phyloP scores from a whole-genome alignment of 495 filamentous ascomycete genomes.

The Neurospora sp. region DNA sequence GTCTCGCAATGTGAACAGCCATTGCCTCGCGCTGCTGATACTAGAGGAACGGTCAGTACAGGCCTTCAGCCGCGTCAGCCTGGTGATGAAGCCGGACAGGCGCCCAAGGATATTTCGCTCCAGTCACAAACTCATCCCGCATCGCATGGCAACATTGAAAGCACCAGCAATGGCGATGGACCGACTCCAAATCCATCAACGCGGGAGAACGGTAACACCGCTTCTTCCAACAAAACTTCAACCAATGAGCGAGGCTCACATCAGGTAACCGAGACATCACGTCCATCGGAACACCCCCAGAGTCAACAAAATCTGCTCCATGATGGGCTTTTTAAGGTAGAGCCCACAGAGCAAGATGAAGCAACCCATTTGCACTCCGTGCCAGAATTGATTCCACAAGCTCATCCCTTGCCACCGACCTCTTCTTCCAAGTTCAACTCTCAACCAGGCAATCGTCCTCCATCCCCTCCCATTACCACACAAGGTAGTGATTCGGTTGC shows the following conservation, averaged over 20 bases:
- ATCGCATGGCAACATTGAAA: background rate
- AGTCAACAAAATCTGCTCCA: background rate
- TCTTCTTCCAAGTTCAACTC: background rate
- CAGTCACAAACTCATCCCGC: background rate
- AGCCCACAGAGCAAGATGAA: background rate
- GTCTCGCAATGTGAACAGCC: background rate
- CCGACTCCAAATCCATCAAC: background rate
- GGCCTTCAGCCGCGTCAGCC: background rate
- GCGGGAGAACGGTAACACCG: background rate
- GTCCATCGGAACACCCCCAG: background rate
- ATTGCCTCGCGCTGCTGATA: background rate
- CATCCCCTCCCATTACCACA: background rate
- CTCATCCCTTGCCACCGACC: background rate
- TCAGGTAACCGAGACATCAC: background rate
- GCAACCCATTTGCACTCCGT: background rate
- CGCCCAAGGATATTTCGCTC: background rate
- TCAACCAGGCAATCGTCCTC: background rate
- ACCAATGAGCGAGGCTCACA: background rate
- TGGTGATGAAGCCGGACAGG: background rate
- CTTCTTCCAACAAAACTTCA: background rate
- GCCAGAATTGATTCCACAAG: background rate
- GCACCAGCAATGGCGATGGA: background rate
- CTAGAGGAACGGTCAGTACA: background rate
- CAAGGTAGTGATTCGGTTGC: background rate
- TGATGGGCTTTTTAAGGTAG: background rate